Base-by-base conservation (phyloP, 208 protist species). In the Angomonas desouzai region DNA sequence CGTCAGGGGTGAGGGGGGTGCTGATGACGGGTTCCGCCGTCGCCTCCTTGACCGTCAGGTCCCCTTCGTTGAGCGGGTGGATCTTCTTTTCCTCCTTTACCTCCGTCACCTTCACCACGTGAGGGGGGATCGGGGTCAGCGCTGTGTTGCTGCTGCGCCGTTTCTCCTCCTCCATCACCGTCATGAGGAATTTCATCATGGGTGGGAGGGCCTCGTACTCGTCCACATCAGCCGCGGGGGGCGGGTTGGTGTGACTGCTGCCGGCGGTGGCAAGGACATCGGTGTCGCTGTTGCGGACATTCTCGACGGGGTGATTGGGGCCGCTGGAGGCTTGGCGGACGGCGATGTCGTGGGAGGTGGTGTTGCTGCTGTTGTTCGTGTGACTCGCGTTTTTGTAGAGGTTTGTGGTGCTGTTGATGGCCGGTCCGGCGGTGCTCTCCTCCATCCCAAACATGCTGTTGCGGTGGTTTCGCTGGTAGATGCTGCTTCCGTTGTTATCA, bases 151-250 rank as follows among this genome's bases (percentile, higher is more conserved):
- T 40, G 20, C 45, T 51, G 6, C 20, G 9, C n/a, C 45, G 45
- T 23, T 16, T 51, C 45, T 23, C n/a, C 20, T 51, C 45, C 20
- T 51, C 20, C 45, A 51, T 51, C 18, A 51, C 20, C 18, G 45
- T 22, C 45, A 51, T 13, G 18, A 51, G 20, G n/a, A 51, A 51
- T 16, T 51, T 51, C 45, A 51, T 51, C 45, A 51, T 51, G 20
- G 45, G 45, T 3, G 45, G 45, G 3, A 51, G 20, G 6, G 18
- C n/a, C 45, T 23, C 20, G 45, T 51, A 51, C 18, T 51, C 45
- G 20, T 51, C 45, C 10, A 18, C 36, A 13, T 18, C 36, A 40
- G 36, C 9, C 9, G 36, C 9, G 13, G 36, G 36, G 6, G 36
- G 36, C 36, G 6, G 36, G n/a, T 13, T 40, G 36, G 9, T 40